A percentile compares a stretch with the other conserved stretches of the same genome.
phyloP scores from a whole-genome alignment of 2,329 filamentous ascomycete species.

The Talaromyces marneffei region DNA sequence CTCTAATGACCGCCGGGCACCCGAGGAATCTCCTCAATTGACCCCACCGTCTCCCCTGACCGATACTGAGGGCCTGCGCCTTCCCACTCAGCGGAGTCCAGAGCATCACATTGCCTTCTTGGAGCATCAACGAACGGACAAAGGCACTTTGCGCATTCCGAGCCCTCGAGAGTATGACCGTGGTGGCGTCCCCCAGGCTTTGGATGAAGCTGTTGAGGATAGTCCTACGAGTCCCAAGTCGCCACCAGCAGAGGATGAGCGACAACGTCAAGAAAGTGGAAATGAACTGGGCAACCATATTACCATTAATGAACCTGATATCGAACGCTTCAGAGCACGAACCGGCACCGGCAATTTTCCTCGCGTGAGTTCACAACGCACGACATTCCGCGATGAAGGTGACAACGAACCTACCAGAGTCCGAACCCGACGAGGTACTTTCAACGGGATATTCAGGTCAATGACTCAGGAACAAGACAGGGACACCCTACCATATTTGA shows the following conservation, averaged over 20 bases:
- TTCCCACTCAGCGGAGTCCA: conserved; percentile 52
- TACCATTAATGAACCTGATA: conserved; percentile 44
- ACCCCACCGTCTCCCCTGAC: conserved; percentile 38
- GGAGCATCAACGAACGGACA: conserved; percentile 72
- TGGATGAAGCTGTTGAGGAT: conserved; percentile 43
- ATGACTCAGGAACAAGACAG: conserved; percentile 32
- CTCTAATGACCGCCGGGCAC: conserved; percentile 17
- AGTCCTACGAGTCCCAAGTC: conserved; percentile 23
- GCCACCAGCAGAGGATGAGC: conserved; percentile 21
- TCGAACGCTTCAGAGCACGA: conserved; percentile 29
- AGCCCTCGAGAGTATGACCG: conserved; percentile 85
- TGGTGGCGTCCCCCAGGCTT: conserved; percentile 63
- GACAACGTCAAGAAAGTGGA: conserved; percentile 20
- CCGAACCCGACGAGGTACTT: conserved; percentile 26
- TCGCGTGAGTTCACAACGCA: conserved; percentile 34
- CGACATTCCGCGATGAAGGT: conserved; percentile 28
- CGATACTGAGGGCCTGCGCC: conserved; percentile 49
- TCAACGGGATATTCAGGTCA: conserved; percentile 31
- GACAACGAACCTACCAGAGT: conserved; percentile 23
- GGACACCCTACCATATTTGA: conserved; percentile 76
- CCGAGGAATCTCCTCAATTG: conserved; percentile 2
- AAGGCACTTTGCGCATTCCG: conserved; percentile 76
- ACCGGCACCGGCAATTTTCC: conserved; percentile 33
- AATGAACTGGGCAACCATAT: conserved; percentile 36
- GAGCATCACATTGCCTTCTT: conserved; percentile 85